Evolutionary conservation across 2,329 filamentous ascomycete species (phyloP), one percentile per base, ranked within the genome.

Genomic region (Penicillium sp.): DNA sequence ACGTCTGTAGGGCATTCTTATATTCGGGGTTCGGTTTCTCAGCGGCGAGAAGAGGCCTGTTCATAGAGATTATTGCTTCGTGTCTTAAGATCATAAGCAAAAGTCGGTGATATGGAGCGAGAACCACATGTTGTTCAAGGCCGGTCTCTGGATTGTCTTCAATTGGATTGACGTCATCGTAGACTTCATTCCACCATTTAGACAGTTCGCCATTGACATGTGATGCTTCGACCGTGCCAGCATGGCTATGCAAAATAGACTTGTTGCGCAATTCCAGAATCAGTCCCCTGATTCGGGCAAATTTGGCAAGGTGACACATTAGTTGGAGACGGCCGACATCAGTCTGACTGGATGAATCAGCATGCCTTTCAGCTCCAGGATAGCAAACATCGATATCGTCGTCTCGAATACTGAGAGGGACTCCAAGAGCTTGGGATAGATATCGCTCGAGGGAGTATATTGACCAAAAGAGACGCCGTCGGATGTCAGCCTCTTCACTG

Each of bases 361-460:
- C 57, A 58, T 85, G 83, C 2, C 67, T 67, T 62, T 85, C 83
- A 3, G 78, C 68, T 0, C 77, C 77, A 0, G 80, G 81, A 55
- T 82, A 82, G 59, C 84, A 86, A 1, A 86, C 83, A 61, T 86
- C 84, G 6, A 85, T 69, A 55, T 86, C 83, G 44, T 85, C 80
- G 58, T 86, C 83, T 50, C 79, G 78, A 11, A 86, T 80, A 21
- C 80, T 79, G 1, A 85, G 70, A 0, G 84, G 84, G 0, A 85
- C 72, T 0, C 84, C 83, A 2, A 86, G 76, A 0, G 82, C 82
- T 47, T 86, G 83, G 9, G 80, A 84, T 0, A 86, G 72, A 55
- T 83, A 80, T 46, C 83, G 75, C 44, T 86, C 84, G 0, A 85
- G 68, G 16, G 75, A 80, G 49, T 85, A 86, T 0, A 85, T 77